These are phyloP conservation scores for Gastrodia elata DNA, from an alignment of 106 monocot species.

Conservation along the genomic window DNA sequence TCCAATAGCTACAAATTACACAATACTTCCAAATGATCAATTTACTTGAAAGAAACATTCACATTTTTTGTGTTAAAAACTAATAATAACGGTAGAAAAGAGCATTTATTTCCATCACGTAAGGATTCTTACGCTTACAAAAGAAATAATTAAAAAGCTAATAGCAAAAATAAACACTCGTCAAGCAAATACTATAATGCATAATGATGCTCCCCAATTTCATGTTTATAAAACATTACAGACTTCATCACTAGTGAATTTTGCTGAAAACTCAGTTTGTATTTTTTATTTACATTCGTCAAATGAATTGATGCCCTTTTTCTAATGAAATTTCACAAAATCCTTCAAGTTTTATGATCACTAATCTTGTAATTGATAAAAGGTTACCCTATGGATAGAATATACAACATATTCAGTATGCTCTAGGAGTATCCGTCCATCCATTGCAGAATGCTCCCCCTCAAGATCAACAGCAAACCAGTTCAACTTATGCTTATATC, in stretches of 20 bases:
- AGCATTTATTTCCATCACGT: not conserved
- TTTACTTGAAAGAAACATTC: not conserved
- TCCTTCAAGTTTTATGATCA: not conserved
- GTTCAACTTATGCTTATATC: slow-evolving; percentile 55
- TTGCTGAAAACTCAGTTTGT: not conserved
- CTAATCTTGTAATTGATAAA: not conserved
- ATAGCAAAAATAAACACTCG: not conserved
- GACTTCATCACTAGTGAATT: not conserved
- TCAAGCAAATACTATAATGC: not conserved
- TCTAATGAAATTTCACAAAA: not conserved
- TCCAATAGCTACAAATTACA: slow-evolving; percentile 66
- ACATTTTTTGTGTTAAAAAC: slow-evolving; percentile 1
- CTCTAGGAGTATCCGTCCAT: slow-evolving; percentile 89
- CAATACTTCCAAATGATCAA: not conserved
- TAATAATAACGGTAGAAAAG: not conserved
- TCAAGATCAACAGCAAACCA: slow-evolving; percentile 99
- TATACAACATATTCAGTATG: slow-evolving; percentile 96
- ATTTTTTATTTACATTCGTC: not conserved
- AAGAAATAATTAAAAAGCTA: not conserved
- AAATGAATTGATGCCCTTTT: not conserved
- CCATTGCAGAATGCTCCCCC: slow-evolving; percentile 97
- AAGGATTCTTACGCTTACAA: not conserved
- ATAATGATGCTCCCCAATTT: not conserved
- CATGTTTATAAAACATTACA: not conserved
- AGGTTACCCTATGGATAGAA: slow-evolving; percentile 80